Percentiles rank a stretch among this genome's conserved stretches.
phyloP scores from a whole-genome alignment of 2,329 filamentous ascomycete genomes.

The Chaetomiaceae sp. region DNA sequence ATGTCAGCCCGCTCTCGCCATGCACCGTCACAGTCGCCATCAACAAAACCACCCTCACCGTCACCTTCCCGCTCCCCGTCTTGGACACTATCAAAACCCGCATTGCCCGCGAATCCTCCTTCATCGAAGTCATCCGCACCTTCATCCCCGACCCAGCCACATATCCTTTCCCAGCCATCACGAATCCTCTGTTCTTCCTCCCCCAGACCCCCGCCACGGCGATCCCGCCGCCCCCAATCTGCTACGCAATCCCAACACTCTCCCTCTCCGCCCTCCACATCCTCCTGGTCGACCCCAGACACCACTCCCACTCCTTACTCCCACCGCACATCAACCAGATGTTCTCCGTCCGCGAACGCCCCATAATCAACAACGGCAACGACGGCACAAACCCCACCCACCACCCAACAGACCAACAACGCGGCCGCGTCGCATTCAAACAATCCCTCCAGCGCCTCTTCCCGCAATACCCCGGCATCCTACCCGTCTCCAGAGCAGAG shows the following conservation, averaged over 20 bases:
- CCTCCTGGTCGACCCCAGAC: neutral
- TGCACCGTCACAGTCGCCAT: neutral
- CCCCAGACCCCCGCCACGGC: neutral
- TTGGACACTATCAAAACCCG: neutral
- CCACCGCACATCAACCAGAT: neutral
- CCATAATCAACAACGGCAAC: too few relatives aligned
- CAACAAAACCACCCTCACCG: neutral
- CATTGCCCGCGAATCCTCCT: neutral
- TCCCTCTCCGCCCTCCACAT: neutral
- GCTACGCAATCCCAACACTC: neutral
- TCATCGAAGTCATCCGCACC: conserved; percentile 5
- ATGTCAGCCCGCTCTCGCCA: neutral
- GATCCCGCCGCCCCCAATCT: neutral
- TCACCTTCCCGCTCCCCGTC: conserved; percentile 5
- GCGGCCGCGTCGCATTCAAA: conserved; percentile 5
- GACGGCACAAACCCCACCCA: neutral
- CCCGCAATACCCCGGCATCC: neutral
- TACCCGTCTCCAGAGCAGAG: neutral
- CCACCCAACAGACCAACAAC: neutral
- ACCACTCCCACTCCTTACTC: neutral
- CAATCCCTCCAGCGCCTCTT: conserved; percentile 1
- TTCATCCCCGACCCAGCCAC: neutral
- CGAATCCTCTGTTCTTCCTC: neutral
- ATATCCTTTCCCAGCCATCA: neutral
- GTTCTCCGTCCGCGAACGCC: neutral